Evolutionary conservation across 2,329 filamentous ascomycete genomes (phyloP), one percentile per base, ranked within the genome.

Genomic region (Alternaria arborescens): DNA sequence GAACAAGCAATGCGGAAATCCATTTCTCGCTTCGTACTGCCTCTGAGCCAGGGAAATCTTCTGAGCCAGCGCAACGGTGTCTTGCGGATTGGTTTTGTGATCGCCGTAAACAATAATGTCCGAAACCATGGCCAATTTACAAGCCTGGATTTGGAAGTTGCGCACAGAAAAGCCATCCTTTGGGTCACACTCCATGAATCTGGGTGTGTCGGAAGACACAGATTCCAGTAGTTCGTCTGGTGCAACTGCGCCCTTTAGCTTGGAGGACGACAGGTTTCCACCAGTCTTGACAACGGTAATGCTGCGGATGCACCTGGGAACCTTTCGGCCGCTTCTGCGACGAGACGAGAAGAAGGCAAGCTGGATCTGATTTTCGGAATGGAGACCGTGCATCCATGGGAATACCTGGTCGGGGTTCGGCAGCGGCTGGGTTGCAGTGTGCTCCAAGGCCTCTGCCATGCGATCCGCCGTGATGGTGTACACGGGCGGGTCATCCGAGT

Each of bases 91-190:
- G 2, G 84, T 84, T 38, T 83, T 80, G 66, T 92, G 87, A 55
- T 94, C 91, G 12, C 93, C 93, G 75, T 99, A 99, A 1, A 99
- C 87, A 41, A 99, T 86, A 65, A 99, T 92, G 76, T 99, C 95
- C 0, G 94, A 97, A 8, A 95, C 87, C 66, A 91, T 88, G 55
- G 94, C 94, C 66, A 92, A 83, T 78, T 99, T 99, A 60, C 91
- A 91, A 0, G 92, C 87, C 78, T 99, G 95, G 40, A 98, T 98
- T 71, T 98, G 94, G 75, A 99, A 99, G 77, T 98, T 98, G 46
- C 95, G 88, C 43, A 98, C 94, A 5, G 93, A 97, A 75, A 98
- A 98, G 8, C 95, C 95, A 67, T 97, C 92, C 57, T 83, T 86
- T 1, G 95, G 95, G 73, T 99, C 95, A 41, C 90, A 86, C 43